Evolutionary conservation across 1,284 basidiomycete species (phyloP).

Genomic region (Ceratobasidium sp.): DNA sequence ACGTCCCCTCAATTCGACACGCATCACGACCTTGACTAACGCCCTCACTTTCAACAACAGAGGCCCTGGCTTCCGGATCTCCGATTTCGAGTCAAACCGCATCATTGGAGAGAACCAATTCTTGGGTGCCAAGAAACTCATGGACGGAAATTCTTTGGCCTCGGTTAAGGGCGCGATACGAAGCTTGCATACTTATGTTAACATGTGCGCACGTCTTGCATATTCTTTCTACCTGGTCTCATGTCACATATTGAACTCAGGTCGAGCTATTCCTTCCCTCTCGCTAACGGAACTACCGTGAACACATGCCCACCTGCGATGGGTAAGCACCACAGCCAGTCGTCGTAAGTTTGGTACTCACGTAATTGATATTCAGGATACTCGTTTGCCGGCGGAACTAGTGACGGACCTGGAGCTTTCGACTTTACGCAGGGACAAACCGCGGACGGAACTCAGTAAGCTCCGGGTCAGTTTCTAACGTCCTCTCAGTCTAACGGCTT

Average conservation of each 20-base stretch:
- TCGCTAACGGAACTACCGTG: conserved; percentile 70
- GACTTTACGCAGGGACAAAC: conserved; percentile 77
- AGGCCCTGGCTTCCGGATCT: conserved; percentile 72
- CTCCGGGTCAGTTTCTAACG: conserved; percentile 13
- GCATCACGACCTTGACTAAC: conserved; percentile 10
- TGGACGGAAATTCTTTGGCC: conserved; percentile 48
- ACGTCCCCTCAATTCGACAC: conserved; percentile 42
- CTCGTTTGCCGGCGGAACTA: conserved; percentile 79
- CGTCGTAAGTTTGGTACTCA: background rate
- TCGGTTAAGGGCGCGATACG: conserved; percentile 64
- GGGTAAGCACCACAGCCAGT: conserved; percentile 54
- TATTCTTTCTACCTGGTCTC: background rate
- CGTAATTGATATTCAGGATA: conserved; percentile 56
- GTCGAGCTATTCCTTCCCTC: conserved; percentile 66
- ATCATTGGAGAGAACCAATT: conserved; percentile 74
- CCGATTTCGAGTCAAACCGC: conserved; percentile 74
- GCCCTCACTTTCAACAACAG: conserved; percentile 48
- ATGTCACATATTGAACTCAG: conserved; percentile 48
- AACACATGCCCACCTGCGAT: conserved; percentile 80
- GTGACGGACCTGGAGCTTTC: conserved; percentile 81
- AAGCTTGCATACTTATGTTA: conserved; percentile 68
- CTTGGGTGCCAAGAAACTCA: conserved; percentile 65
- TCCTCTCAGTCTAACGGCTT: conserved; percentile 1
- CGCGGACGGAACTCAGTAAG: conserved; percentile 62
- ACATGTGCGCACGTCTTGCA: conserved; percentile 59